Base-by-base conservation (phyloP, 106 monocot genomes). In the Phalaenopsis equestris region DNA sequence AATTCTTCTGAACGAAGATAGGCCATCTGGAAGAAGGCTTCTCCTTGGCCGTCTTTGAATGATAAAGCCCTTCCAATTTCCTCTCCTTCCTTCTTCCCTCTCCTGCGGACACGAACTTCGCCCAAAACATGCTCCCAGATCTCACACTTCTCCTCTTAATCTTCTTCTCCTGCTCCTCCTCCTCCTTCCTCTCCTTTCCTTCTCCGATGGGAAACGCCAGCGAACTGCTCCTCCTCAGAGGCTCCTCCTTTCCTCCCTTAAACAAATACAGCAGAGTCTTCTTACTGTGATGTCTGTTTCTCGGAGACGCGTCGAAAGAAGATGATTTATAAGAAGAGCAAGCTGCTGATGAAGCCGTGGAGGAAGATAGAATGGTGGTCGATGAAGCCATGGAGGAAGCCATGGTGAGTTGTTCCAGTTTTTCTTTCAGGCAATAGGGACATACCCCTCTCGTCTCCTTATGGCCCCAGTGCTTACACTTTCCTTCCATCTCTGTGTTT, bases 401-500 rank as follows among this genome's bases (percentile, higher is more conserved):
- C 17, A 87, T 79, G 65, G 90, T 79, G 65, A 90, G 41, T 4
- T 84, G 83, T 14, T 73, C 43, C 5, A 90, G 80, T 67, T 30
- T 86, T 41, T 90, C 90, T 37, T 86, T 72, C 2, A 90, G 78
- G 80, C 90, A 90, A 74, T 39, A 86, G n/a, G 90, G 90, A 72
- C 90, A 90, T 1, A 90, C 88, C 12, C 90, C 90, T 68, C 68
- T 90, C 16, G 86, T 82, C 67, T 86, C 78, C 67, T 84, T 80
- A 80, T 90, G 86, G 41, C 81, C 84, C 73, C 82, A 80, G 52
- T 90, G 90, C 77, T 48, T 86, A 85, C 90, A 90, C 8, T 84
- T 73, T 16, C 77, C 79, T 12, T 85, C 87, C 76, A 79, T 79
- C 12, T 85, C 56, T 73, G n/a, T 36, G 24, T 67, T 37, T 37